Conservation (phyloP, 352 stramenopile species). For the Globisporangium yorkense region DNA sequence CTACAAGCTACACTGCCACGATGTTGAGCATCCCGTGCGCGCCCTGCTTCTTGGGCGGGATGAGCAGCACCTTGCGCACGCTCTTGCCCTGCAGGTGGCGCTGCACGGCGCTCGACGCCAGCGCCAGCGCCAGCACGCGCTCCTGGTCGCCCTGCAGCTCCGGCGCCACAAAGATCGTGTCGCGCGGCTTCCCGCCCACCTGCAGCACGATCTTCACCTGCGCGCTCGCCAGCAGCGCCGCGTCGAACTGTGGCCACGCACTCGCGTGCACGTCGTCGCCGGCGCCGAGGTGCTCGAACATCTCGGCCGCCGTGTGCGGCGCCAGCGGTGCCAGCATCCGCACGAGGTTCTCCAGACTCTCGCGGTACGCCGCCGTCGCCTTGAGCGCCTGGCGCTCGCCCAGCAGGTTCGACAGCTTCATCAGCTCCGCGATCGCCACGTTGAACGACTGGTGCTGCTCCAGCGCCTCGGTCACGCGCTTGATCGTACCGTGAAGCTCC, state of each 20-base stretch:
- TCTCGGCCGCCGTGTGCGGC: slow-evolving; percentile 73
- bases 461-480: slow-evolving; percentile 74
- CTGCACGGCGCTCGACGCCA: slow-evolving; percentile 49
- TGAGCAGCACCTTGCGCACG: slow-evolving; percentile 70
- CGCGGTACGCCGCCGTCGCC: slow-evolving; percentile 33
- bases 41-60: slow-evolving; percentile 78
- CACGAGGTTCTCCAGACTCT: slow-evolving; percentile 51
- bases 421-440: slow-evolving; percentile 86
- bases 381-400: slow-evolving; percentile 43
- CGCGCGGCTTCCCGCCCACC: slow-evolving; percentile 69
- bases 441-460: slow-evolving; percentile 83
- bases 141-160: slow-evolving; percentile 49
- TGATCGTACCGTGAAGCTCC: slow-evolving; percentile 71
- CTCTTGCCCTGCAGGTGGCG: slow-evolving; percentile 60
- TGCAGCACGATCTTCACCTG: slow-evolving; percentile 83
- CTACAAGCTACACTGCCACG: slow-evolving; percentile 19
- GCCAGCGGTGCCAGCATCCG: slow-evolving; percentile 78
- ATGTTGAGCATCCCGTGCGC: slow-evolving; percentile 77
- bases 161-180: slow-evolving; percentile 58
- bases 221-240: slow-evolving; percentile 45
- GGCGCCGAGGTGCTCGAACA: slow-evolving; percentile 44
- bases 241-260: slow-evolving; percentile 57
- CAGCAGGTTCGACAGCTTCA: slow-evolving; percentile 87
- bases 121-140: slow-evolving; percentile 50
- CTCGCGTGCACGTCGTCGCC: slow-evolving; percentile 49